Evolutionary conservation across 768 basidiomycete species (phyloP), one percentile per base, ranked within the genome.

Genomic region (Russula olivacea): DNA sequence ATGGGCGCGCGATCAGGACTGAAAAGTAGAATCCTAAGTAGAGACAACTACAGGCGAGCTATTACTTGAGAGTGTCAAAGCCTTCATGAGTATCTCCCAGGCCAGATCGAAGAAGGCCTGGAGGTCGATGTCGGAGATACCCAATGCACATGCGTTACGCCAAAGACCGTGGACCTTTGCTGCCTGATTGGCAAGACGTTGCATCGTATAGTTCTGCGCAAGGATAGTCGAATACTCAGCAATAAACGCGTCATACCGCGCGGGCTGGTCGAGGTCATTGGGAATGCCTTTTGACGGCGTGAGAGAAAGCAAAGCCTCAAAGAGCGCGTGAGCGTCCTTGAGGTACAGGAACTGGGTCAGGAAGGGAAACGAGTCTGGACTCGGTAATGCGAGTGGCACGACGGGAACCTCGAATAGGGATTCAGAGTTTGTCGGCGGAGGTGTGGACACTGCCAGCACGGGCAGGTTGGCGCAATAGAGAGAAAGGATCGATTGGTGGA

Each of bases 321-420:
- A 76, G 25, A 93, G 77, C 43, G 70, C 68, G n/a, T 77, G 71
- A 0, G 77, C 63, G 57, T 81, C 76, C 63, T 84, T 85, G 12
- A 81, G 84, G 74, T 92, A 91, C 58, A 92, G 77, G 76, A 82
- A 92, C 14, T 77, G 72, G 57, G 81, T 78, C 32, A 93, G 76
- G 36, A 78, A 72, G 2, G 82, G 76, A 76, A 86, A 91, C 12
- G 82, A 80, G 2, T 77, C 73, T 11, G 88, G 85, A 6, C 80
- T 81, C 1, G 89, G 87, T 12, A 93, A 73, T 43, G 79, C 77
- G 41, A 93, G 72, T 0, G 83, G 80, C 55, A 84, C 79, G 53
- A 92, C 77, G 34, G 89, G 90, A 57, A 83, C 68, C 49, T 73
- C 75, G 59, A 71, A 71, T 10, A 72, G 70, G 28, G 71, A 71